Base-by-base conservation (phyloP, 148 eudicot genomes). In the Beta vulgaris region DNA sequence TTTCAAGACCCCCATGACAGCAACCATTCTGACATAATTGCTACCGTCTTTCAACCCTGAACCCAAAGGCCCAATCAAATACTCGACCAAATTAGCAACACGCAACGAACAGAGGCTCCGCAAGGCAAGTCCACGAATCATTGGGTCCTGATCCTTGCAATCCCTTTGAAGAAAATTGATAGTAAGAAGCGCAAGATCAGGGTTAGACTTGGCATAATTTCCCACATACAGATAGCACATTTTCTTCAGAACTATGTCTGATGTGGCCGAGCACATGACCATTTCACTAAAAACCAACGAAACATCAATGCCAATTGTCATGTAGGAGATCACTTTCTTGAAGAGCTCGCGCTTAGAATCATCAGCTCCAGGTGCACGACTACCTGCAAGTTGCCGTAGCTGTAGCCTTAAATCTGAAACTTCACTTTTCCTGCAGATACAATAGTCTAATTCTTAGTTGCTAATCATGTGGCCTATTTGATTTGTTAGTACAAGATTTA, bases 191-290 rank as follows among this genome's bases (percentile, higher is more conserved):
- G 98, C 91, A 63, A 96, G 89, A 79, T 96, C 99, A 7, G 99
- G 99, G 78, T 96, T 96, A 82, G 71, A 54, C 79, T 87, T 96
- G 0, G 99, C 99, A 70, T 96, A 92, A 78, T 92, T 96, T 29
- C 98, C 96, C 19, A 96, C 99, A 78, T 96, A 96, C 62, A 96
- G 79, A 73, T 96, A 96, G 74, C 99, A 96, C 98, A 96, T 96
- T 83, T 96, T 96, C 90, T 92, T 96, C 21, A 92, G 82, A 73
- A 96, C 99, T 31, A 92, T 92, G 74, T 96, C 99, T 0, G 98
- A 92, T 7, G 99, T 92, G 2, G 99, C 97, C 31, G 99, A 96
- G 78, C 99, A 96, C 99, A 96, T 96, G 75, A 96, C 99, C 99
- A 96, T 96, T 81, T 96, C 98, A 60, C 99, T 92, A 57, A 96